Evolutionary conservation across 2,329 filamentous ascomycete species (phyloP).

Genomic region (Cladosporium sp.): DNA sequence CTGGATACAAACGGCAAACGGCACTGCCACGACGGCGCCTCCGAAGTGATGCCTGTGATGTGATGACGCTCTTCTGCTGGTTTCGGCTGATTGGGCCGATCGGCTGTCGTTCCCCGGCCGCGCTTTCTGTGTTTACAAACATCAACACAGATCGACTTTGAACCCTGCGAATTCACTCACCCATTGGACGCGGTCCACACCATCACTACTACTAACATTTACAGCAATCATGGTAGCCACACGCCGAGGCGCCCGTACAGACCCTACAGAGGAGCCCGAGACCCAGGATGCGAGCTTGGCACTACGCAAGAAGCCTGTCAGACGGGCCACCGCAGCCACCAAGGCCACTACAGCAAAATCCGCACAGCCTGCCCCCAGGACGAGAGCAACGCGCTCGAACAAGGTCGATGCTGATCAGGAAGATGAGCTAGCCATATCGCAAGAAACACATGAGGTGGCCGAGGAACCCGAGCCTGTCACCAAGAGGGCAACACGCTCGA

Average conservation of each 20-base stretch:
- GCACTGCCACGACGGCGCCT: too few relatives aligned
- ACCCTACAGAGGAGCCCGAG: conserved; percentile 18
- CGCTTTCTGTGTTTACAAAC: conserved; percentile 1
- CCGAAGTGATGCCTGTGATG: too few relatives aligned
- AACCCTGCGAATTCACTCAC: not conserved
- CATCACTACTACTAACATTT: conserved; percentile 12
- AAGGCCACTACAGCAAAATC: conserved; percentile 5
- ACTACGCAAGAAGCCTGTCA: conserved; percentile 33
- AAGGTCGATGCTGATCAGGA: conserved; percentile 14
- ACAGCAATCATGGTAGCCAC: conserved; percentile 32
- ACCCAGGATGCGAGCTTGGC: conserved; percentile 14
- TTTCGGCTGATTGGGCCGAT: not conserved
- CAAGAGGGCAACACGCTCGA: conserved; percentile 7
- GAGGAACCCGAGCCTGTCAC: conserved; percentile 12
- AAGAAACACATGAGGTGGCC: not conserved
- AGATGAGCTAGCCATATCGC: not conserved
- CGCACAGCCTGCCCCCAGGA: conserved; percentile 6
- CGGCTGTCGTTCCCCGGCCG: conserved; percentile 1
- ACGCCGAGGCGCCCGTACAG: conserved; percentile 26
- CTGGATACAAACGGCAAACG: too few relatives aligned
- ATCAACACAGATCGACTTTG: not conserved
- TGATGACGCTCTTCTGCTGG: not conserved
- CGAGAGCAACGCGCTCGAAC: conserved; percentile 21
- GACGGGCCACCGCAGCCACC: conserved; percentile 22
- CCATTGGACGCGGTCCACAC: not conserved